A percentile compares a stretch with the other conserved stretches of the same genome.
phyloP scores from a whole-genome alignment of 371 early-diverging fungal genomes.

The Apophysomyces trapeziformis region DNA sequence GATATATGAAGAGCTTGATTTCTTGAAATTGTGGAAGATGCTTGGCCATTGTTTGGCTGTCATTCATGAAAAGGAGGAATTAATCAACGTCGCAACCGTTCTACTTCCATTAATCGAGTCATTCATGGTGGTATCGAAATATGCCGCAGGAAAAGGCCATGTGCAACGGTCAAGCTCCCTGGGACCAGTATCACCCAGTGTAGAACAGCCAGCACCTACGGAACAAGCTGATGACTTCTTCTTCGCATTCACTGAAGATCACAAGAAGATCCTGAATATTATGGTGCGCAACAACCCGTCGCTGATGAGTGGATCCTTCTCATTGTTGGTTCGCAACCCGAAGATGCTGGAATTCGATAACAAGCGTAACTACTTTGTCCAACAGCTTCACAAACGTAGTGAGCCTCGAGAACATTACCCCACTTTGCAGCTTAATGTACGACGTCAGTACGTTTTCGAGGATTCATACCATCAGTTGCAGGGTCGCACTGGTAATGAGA shows the following conservation, averaged over 20 bases:
- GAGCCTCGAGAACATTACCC: slow-evolving; percentile 70
- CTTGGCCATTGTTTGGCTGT: slow-evolving; percentile 76
- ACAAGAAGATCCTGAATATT: slow-evolving; percentile 94
- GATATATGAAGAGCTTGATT: slow-evolving; percentile 75
- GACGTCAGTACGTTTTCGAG: slow-evolving; percentile 95
- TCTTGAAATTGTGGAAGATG: slow-evolving; percentile 80
- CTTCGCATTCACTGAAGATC: slow-evolving; percentile 89
- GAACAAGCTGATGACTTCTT: slow-evolving; percentile 72
- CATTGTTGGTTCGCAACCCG: slow-evolving; percentile 94
- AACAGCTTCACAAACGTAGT: slow-evolving; percentile 88
- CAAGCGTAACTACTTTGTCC: slow-evolving; percentile 96
- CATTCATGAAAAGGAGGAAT: slow-evolving; percentile 77
- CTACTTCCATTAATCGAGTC: slow-evolving; percentile 94
- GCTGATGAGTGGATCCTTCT: slow-evolving; percentile 95
- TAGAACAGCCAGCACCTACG: slow-evolving; percentile 34
- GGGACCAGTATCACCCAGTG: slow-evolving; percentile 13
- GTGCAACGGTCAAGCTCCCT: slow-evolving; percentile 6
- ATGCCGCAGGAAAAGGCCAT: slow-evolving; percentile 52
- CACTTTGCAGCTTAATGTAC: slow-evolving; percentile 86
- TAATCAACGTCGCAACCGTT: slow-evolving; percentile 92
- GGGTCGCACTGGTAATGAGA: slow-evolving; percentile 88
- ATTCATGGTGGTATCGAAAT: slow-evolving; percentile 95
- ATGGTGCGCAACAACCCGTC: slow-evolving; percentile 97
- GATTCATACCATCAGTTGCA: slow-evolving; percentile 96
- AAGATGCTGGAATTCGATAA: slow-evolving; percentile 98